Evolutionary conservation across 1,139 yeast genomes (phyloP), one percentile per base, ranked within the genome.

Genomic region (Magnusiomyces tetraspermus): DNA sequence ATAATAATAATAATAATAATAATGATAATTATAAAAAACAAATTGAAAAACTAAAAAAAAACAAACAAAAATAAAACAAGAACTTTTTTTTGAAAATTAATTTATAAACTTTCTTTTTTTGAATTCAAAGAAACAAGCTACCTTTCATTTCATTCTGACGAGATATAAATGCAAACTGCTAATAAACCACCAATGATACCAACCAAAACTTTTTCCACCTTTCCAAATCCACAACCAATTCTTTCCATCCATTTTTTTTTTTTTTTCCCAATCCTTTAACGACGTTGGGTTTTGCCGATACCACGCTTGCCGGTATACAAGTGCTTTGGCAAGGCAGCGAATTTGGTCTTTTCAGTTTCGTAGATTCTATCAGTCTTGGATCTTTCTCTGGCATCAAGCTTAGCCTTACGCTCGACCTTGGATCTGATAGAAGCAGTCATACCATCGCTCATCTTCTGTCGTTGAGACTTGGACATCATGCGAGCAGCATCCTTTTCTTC

Each of bases 291-390:
- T 66, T 84, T 83, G 69, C 96, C 96, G 67, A 80, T 81, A 76
- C 96, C 92, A 75, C 97, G 83, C 79, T 94, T 92, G 74, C 99
- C 99, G 66, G 90, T 75, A 76, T 84, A 86, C 77, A 92, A 77
- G 74, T 92, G 98, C 76, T 89, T 90, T 59, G 97, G 96, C 74
- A 88, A 71, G 59, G 86, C 75, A 54, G 87, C 92, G 56, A 90
- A 80, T 55, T 82, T 76, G 69, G 88, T 96, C 73, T 97, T 84
- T 73, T 92, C 99, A 65, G 87, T 86, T 74, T 94, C 98, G 75
- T 97, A 97, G 61, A 81, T 86, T 73, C 96, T 83, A 45, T 97
- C 96, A 67, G 77, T 73, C 74, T 92, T 83, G 73, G 90, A 88
- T 75, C 97, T 82, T 67, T 86, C 95, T 73, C 96, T 82, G 78